Percentiles rank a stretch among this genome's conserved stretches.
Conservation (phyloP, 202 grass and related monocot genomes). For the Setaria viridis region DNA sequence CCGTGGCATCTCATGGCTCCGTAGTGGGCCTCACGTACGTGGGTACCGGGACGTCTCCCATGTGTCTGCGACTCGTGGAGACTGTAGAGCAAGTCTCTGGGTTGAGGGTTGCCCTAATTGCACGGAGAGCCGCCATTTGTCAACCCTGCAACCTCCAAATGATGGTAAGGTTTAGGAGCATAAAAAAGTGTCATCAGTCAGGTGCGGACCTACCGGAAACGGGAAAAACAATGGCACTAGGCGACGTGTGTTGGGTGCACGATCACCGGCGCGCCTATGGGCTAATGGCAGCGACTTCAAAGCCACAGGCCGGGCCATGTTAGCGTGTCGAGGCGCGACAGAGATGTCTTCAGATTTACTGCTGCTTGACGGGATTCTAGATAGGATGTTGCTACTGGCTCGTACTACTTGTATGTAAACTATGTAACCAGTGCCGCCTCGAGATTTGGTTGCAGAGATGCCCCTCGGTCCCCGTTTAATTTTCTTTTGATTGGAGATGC, state of each 20-base stretch:
- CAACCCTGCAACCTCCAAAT: background rate
- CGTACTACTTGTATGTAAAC: background rate
- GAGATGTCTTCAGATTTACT: background rate
- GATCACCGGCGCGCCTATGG: conserved; percentile 43
- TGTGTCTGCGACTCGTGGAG: no score
- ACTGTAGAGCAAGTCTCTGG: background rate
- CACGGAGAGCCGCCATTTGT: conserved; percentile 29
- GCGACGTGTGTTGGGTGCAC: conserved; percentile 24
- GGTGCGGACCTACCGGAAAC: background rate
- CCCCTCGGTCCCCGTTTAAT: background rate
- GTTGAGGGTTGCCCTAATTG: background rate
- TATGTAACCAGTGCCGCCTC: background rate
- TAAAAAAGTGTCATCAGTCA: background rate
- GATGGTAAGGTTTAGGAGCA: background rate
- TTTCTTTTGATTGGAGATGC: background rate
- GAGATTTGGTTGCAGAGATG: background rate
- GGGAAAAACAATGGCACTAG: background rate
- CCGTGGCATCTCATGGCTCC: background rate
- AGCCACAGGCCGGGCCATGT: background rate
- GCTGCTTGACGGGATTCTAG: background rate
- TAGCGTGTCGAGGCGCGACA: background rate
- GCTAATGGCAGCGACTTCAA: background rate
- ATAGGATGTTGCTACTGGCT: background rate
- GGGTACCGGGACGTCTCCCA: background rate
- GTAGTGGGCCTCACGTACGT: conserved; percentile 38